A percentile compares a stretch with the other conserved stretches of the same genome.
These are phyloP conservation scores for Colletotrichum sidae DNA, from an alignment of 2,329 filamentous ascomycete genomes.

Conservation along the genomic window DNA sequence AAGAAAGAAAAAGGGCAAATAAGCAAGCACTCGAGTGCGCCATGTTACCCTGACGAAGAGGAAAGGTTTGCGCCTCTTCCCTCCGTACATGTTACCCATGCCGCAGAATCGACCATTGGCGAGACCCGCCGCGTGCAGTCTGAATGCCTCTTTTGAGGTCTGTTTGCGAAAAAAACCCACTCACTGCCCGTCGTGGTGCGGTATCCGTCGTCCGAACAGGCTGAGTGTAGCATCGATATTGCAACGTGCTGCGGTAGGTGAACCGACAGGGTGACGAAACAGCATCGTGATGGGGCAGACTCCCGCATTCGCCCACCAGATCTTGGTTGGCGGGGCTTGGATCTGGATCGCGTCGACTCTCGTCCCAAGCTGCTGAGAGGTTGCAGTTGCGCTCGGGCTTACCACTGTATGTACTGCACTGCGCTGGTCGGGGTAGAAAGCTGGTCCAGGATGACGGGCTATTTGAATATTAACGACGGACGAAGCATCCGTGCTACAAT, in stretches of 20 bases:
- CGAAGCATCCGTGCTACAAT: slow-evolving; percentile 21
- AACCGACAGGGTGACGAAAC: slow-evolving; percentile 30
- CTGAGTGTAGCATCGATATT: slow-evolving; percentile 27
- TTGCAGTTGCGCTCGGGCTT: neutral
- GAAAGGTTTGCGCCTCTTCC: too few relatives aligned
- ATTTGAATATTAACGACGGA: slow-evolving; percentile 9
- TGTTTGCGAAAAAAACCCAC: slow-evolving; percentile 25
- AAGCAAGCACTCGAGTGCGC: neutral
- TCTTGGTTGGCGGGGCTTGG: slow-evolving; percentile 35
- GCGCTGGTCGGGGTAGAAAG: too few relatives aligned
- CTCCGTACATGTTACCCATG: neutral
- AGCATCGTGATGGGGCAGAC: slow-evolving; percentile 23
- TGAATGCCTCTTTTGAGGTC: slow-evolving; percentile 17
- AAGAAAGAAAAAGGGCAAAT: neutral
- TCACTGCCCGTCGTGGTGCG: slow-evolving; percentile 11
- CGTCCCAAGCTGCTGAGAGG: neutral
- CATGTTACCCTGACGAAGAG: neutral
- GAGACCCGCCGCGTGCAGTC: neutral
- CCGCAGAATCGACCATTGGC: slow-evolving; percentile 1
- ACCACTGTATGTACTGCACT: neutral
- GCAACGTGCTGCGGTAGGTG: slow-evolving; percentile 2
- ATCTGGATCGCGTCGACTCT: slow-evolving; percentile 30
- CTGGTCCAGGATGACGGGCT: slow-evolving; percentile 9
- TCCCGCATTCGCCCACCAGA: slow-evolving; percentile 26
- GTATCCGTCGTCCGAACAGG: neutral